Conservation (phyloP, 2,329 filamentous ascomycete genomes). For the Aureobasidium namibiae region DNA sequence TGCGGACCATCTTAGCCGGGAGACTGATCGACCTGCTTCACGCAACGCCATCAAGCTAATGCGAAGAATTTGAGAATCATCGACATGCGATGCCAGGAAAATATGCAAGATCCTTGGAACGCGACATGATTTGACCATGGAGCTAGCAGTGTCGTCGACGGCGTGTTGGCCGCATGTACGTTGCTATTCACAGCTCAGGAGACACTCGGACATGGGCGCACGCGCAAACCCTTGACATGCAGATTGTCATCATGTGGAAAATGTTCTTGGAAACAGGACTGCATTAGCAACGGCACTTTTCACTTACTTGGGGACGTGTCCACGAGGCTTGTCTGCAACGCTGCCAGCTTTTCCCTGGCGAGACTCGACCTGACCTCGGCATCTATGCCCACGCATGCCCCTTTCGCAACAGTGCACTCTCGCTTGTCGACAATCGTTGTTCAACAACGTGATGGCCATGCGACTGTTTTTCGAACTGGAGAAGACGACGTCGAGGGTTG, state of each 20-base stretch:
- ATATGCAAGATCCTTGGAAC: background rate
- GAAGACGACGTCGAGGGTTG: background rate
- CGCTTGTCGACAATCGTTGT: background rate
- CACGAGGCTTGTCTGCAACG: background rate
- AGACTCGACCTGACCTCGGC: background rate
- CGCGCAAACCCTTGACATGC: background rate
- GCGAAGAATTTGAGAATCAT: background rate
- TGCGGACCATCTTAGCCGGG: background rate
- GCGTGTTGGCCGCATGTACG: background rate
- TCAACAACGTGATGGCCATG: background rate
- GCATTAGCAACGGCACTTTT: slow-evolving; percentile 10
- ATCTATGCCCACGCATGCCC: background rate
- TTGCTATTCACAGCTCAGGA: slow-evolving; percentile 5
- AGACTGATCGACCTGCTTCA: background rate
- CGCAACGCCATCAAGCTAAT: background rate
- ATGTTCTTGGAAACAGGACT: background rate
- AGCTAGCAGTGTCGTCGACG: background rate
- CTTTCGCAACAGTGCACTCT: background rate
- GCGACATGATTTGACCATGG: background rate
- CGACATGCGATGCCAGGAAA: background rate
- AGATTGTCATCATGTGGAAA: background rate
- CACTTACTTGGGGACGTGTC: background rate
- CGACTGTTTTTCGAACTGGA: background rate
- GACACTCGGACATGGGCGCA: background rate
- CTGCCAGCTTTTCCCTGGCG: background rate